Base-by-base conservation (phyloP, 805 yeast species). In the Hagleromyces aurorensis region DNA sequence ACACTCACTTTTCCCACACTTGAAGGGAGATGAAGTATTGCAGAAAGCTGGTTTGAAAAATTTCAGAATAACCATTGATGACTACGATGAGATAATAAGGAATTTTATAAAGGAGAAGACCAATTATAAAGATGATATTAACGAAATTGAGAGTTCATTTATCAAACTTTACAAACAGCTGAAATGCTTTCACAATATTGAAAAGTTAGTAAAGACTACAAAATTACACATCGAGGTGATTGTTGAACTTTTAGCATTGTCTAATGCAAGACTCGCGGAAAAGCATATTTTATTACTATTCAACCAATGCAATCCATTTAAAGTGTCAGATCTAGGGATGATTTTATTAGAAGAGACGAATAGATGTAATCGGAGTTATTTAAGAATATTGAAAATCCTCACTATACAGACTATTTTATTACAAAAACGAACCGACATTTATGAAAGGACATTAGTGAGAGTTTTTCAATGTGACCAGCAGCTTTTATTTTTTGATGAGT, bases 311-410 rank as follows among this genome's bases (percentile, higher is more conserved):
- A 50, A 46, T 23, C 17, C 29, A 2, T 25, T 26, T 7, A 34
- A 38, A 20, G 33, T 41, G 6, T 16, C 29, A 8, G 29, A 34
- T 21, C 17, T 51, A n/a, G 30, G 33, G 7, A 47, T 43, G 4
- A 25, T 54, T 7, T 26, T 55, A 6, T 33, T 47, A 15, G 30
- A 47, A 7, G 59, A 55, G 29, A 47, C 36, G 18, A 42, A 39
- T 7, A 11, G n/a, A 3, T 30, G 38, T 16, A 55, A 55, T 27
- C 27, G 15, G 0, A 22, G 25, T 12, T 54, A 50, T 29, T 34
- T 55, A 5, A 35, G 46, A 2, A 46, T 48, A 7, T 33, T 52
- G 10, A 55, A 55, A 26, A 34, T 55, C 12, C 25, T 55, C n/a
- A 25, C 46, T 4, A 16, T 54, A 30, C 61, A 55, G 33, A 29